Conservation (phyloP, 306 rosid genomes). For the Acmispon strigosus region DNA sequence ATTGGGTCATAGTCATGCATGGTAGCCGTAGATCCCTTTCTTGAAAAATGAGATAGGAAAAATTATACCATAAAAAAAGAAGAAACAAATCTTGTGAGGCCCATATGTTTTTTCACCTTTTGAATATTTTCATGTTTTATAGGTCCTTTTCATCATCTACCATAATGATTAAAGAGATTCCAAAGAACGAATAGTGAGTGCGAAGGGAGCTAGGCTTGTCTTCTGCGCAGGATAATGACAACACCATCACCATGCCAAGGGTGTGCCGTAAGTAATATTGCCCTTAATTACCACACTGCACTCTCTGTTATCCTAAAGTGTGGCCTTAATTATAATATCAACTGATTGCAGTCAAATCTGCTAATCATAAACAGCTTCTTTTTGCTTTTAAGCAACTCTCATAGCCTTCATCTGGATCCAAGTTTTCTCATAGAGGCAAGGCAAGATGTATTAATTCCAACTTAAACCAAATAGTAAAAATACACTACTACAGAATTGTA, state of each 20-base stretch:
- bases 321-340: constrained; percentile 31
- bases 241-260: constrained; percentile 35
- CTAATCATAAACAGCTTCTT: constrained; percentile 18
- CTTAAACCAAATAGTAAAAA: too few relatives aligned
- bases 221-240: constrained; percentile 45
- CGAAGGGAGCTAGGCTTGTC: constrained; percentile 35
- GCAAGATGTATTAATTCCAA: too few relatives aligned
- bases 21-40: background rate
- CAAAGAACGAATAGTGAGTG: constrained; percentile 27
- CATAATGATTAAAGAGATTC: constrained; percentile 52
- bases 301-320: constrained; percentile 22
- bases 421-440: background rate
- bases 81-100: constrained; percentile 17
- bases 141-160: constrained; percentile 36
- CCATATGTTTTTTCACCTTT: constrained; percentile 26
- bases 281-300: constrained; percentile 16
- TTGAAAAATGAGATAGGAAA: constrained; percentile 1
- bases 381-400: constrained; percentile 19
- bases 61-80: background rate
- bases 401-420: background rate
- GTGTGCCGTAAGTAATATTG: constrained; percentile 19
- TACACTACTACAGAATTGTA: too few relatives aligned
- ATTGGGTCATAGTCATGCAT: constrained; percentile 7
- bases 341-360: constrained; percentile 28
- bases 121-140: constrained; percentile 34